Base-by-base conservation (phyloP, 805 yeast species). In the Candida sanyiensis region DNA sequence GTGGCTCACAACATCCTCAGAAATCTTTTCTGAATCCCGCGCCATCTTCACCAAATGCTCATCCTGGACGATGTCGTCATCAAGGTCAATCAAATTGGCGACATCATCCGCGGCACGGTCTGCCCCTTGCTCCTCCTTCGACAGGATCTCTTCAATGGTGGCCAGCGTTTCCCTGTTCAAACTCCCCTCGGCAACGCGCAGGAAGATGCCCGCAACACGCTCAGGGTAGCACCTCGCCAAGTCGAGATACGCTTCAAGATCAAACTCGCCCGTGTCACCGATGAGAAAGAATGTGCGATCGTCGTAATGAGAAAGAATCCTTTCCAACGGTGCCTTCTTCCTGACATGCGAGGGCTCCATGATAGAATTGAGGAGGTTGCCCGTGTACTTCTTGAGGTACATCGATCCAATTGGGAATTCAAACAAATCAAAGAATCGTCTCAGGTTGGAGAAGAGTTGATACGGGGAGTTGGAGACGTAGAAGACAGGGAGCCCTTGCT, bases 241-340 rank as follows among this genome's bases (percentile, higher is more conserved):
- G 20, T 80, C 80, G 6, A 77, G 70, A 57, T 93, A 93, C 0
- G 97, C 95, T 54, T 94, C 98, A 30, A 90, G 64, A 63, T 93
- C 99, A 47, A 81, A 82, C 56, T 93, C 98, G 2, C 97, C 97
- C 3, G 96, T 82, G 57, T 93, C 99, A 23, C 99, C 99, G 12
- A 93, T 72, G 36, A 95, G 64, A 18, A 93, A 71, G 56, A 93
- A 90, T 51, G 74, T 79, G 47, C 89, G 78, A 1, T 73, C 44
- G 0, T 94, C 87, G 55, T 86, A 90, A 53, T 89, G 95, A 3
- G 62, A 57, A 18, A 87, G 46, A 7, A 93, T 72, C 40, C 74
- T 72, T 28, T 69, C 64, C 37, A 94, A 67, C 1, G 86, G 72
- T 10, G 72, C 70, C 43, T 76, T 72, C 59, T 93, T 93, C 32